Base-by-base conservation (phyloP, 2,329 filamentous ascomycete genomes). In the Fusarium foetens region DNA sequence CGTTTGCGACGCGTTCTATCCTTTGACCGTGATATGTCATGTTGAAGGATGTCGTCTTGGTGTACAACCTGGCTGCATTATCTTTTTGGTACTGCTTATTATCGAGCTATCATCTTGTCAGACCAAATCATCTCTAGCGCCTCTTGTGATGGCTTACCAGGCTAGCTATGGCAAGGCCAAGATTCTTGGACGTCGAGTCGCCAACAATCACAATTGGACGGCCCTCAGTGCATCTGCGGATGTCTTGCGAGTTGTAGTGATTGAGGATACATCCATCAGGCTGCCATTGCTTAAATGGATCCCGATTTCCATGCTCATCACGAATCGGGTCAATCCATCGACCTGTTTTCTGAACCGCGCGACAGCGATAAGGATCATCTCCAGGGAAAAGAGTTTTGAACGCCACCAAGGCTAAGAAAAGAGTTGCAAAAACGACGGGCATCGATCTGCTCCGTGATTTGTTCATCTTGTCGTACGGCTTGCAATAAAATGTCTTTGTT, bases 211-310 rank as follows among this genome's bases (percentile, higher is more conserved):
- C 82, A 21, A 91, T 75, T 38, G 83, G 84, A n/a, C 84, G 85
- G 19, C 82, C 80, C 14, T 80, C 79, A 23, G 90, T 81, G 72
- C 90, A 92, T 57, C 80, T 78, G 21, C 80, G 77, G 39, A 90
- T 83, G 43, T 89, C 86, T 21, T 83, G 77, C 8, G 79, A 77
- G 17, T 83, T 82, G 79, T 91, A 91, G 52, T 85, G 80, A 64
- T 87, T 85, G 76, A 90, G 82, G 49, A 87, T 85, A 79, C 90
- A 92, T 19, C 87, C 87, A 25, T 83, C 82, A 4, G 89, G 86
- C 63, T 90, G 87, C 89, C 89, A 91, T 84, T 83, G 49, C 81
- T 78, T 71, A 83, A 85, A 13, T 63, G 53, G 76, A 64, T 41
- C 75, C 52, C 64, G 72, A 68, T 70, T 73, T 69, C 74, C 73